Base-by-base conservation (phyloP, 1,284 basidiomycete genomes). In the Papiliotrema nemorosa region DNA sequence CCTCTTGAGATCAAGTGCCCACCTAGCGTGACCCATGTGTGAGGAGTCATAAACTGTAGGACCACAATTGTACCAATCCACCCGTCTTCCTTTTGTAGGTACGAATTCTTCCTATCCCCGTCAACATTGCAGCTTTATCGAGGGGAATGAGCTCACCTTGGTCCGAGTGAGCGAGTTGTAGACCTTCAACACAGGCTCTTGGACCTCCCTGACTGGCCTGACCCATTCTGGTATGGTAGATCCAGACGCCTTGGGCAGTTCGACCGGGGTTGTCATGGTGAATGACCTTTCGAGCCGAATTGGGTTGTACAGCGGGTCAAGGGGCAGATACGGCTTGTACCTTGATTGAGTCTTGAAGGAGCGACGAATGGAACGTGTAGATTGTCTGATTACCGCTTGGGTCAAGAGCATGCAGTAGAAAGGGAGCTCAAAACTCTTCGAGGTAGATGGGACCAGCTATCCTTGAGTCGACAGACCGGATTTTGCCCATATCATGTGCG, bases 1-100 rank as follows among this genome's bases (percentile, higher is more conserved):
- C 38, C 25, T 24, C 13, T 29, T 35, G 3, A 47, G 46, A n/a
- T n/a, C n/a, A n/a, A n/a, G n/a, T n/a, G 47, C 80, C 58, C 59
- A 93, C 92, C 92, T 84, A 6, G 96, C 96, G 78, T 99, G 96
- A 3, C 96, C 96, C 90, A 99, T 94, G 73, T 98, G 96, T 40
- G 90, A 88, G 13, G 91, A 84, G 79, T 98, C 96, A 72, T 99
- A 99, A 6, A 99, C 96, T 1, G 96, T 99, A n/a, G 96, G 96
- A 6, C 96, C 93, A 68, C 93, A 97, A 71, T 94, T 97, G 74
- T 97, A 97, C 96, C 96, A 99, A 67, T 96, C 96, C 18, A 98
- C 86, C 64, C 84, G 84, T n/a, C 84, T 83, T 0, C 87, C 89
- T 57, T 85, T 80, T 53, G 77, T 82, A 9, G 94, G 85, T 13